A percentile compares a stretch with the other conserved stretches of the same genome.
Evolutionary conservation across 768 basidiomycete genomes (phyloP).

Genomic region (Mycena crocata): DNA sequence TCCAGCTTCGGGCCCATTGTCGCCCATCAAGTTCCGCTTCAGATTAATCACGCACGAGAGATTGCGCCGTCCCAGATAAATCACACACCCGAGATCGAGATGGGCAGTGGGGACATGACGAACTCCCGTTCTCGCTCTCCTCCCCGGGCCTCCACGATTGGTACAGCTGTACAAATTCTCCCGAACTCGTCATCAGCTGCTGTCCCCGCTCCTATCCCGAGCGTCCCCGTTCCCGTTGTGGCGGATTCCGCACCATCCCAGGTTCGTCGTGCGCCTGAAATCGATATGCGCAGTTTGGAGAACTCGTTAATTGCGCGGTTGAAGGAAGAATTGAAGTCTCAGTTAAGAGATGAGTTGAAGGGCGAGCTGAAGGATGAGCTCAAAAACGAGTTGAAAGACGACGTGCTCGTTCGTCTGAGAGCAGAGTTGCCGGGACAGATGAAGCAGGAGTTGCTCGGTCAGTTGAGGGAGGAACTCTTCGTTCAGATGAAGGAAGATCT

Average conservation of each 20-base stretch:
- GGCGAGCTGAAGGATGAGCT: constrained; percentile 15
- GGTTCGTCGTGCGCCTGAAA: constrained; percentile 13
- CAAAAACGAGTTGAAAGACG: constrained; percentile 18
- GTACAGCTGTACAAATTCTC: not conserved
- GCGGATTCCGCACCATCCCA: not conserved
- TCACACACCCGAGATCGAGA: constrained; percentile 15
- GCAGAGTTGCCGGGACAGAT: constrained; percentile 25
- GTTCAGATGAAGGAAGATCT: constrained; percentile 25
- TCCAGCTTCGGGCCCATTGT: not conserved
- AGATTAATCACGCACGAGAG: not conserved
- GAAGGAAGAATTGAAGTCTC: constrained; percentile 22
- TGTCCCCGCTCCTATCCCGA: not conserved
- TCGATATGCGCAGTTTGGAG: constrained; percentile 29
- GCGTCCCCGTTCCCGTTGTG: not conserved
- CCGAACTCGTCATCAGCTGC: not conserved
- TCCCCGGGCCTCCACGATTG: not conserved
- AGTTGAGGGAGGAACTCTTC: constrained; percentile 26
- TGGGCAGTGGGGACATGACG: constrained; percentile 13
- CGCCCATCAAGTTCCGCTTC: not conserved
- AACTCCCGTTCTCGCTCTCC: constrained; percentile 7
- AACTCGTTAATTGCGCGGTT: constrained; percentile 15
- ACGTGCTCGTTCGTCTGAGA: constrained; percentile 13
- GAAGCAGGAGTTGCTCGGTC: constrained; percentile 19
- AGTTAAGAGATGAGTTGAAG: constrained; percentile 9
- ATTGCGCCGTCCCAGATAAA: not conserved